Percentiles rank a stretch among this genome's conserved stretches.
Evolutionary conservation across 176 grass and related monocot species (phyloP).

Genomic region (Puccinellia tenuiflora): DNA sequence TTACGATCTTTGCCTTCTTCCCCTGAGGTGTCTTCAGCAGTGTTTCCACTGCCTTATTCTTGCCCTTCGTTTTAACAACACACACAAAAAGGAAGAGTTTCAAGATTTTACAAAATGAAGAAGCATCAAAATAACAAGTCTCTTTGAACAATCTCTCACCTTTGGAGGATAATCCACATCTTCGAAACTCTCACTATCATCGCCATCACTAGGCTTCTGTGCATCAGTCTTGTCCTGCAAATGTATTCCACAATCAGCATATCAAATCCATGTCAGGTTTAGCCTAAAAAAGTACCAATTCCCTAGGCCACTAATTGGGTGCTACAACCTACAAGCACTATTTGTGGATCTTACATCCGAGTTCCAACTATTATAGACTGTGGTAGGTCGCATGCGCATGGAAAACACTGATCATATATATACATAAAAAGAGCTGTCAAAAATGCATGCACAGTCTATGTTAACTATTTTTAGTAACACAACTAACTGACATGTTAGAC

Average conservation of each 20-base stretch:
- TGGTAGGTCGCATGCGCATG: neutral
- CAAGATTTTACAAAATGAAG: neutral
- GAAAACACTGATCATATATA: neutral
- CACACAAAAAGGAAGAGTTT: neutral
- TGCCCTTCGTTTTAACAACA: neutral
- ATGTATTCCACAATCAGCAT: neutral
- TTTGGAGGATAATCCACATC: constrained; percentile 42
- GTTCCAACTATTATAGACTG: neutral
- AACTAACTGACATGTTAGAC: neutral
- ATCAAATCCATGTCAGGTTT: constrained; percentile 8
- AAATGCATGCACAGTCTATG: neutral
- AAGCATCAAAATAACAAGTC: neutral
- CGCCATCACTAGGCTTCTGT: constrained; percentile 31
- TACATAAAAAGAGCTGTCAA: neutral
- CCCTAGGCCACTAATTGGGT: neutral
- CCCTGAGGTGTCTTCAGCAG: constrained; percentile 49
- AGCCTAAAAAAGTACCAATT: neutral
- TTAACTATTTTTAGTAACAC: neutral
- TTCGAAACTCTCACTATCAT: constrained; percentile 30
- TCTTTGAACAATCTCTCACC: constrained; percentile 21
- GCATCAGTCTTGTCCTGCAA: neutral
- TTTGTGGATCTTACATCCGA: neutral
- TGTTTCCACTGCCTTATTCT: constrained; percentile 43
- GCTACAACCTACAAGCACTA: neutral
- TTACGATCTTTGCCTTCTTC: constrained; percentile 63